These are phyloP conservation scores for Pyrus betulifolia DNA, from an alignment of 306 rosid genomes.

Conservation along the genomic window DNA sequence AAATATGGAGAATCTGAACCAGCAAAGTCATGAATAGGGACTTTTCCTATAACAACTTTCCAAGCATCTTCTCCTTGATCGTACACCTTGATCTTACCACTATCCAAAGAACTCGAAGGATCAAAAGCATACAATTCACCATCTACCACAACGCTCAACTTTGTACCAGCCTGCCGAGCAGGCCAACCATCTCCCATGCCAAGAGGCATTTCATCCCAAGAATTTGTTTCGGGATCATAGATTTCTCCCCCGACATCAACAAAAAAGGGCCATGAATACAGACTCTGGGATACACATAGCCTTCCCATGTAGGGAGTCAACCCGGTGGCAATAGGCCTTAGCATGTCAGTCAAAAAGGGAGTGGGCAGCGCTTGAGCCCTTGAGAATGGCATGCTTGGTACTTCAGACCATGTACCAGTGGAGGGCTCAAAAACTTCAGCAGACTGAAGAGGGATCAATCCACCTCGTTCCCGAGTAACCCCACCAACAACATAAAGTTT, in stretches of 20 bases:
- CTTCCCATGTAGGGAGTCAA: slow-evolving; percentile 81
- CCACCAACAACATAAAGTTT: slow-evolving; percentile 96
- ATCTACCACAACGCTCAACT: slow-evolving; percentile 74
- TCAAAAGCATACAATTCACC: slow-evolving; percentile 87
- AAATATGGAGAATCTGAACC: slow-evolving; percentile 88
- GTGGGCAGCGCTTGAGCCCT: slow-evolving; percentile 72
- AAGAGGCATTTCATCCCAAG: slow-evolving; percentile 83
- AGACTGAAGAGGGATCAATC: slow-evolving; percentile 81
- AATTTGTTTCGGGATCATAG: slow-evolving; percentile 74
- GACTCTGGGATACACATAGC: slow-evolving; percentile 81
- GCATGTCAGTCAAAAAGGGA: slow-evolving; percentile 75
- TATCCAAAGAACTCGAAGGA: slow-evolving; percentile 69
- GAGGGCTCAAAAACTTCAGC: slow-evolving; percentile 88
- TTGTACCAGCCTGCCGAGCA: slow-evolving; percentile 82
- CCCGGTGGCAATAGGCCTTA: slow-evolving; percentile 90
- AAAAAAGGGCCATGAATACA: slow-evolving; percentile 91
- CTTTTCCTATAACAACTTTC: slow-evolving; percentile 77
- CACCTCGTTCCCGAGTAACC: slow-evolving; percentile 75
- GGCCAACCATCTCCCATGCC: slow-evolving; percentile 99
- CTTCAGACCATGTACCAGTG: slow-evolving; percentile 56
- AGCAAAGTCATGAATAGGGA: slow-evolving; percentile 67
- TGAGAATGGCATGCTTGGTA: slow-evolving; percentile 91
- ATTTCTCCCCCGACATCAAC: slow-evolving; percentile 95
- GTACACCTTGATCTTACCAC: slow-evolving; percentile 82
- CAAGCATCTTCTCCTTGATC: slow-evolving; percentile 76